A percentile compares a stretch with the other conserved stretches of the same genome.
Evolutionary conservation across 2,329 filamentous ascomycete genomes (phyloP).

Genomic region (Verticillium klebahnii): DNA sequence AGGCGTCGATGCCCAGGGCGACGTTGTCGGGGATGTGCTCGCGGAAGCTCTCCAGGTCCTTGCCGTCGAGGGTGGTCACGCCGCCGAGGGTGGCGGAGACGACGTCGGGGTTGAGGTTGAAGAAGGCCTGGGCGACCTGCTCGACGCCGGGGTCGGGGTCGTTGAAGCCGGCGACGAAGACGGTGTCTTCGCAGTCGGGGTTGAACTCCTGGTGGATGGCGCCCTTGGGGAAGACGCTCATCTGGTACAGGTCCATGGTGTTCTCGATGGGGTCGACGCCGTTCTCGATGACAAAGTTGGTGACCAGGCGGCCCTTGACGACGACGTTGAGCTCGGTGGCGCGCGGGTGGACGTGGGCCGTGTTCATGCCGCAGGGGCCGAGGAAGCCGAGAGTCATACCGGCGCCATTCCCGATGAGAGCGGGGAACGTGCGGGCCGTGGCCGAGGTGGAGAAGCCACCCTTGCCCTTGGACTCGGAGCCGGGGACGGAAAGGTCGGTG

Average conservation of each 20-base stretch:
- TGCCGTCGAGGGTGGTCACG: constrained; percentile 28
- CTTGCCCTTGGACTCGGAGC: constrained; percentile 19
- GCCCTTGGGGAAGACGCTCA: constrained; percentile 45
- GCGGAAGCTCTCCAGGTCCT: constrained; percentile 34
- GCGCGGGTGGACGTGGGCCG: constrained; percentile 42
- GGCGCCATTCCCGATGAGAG: constrained; percentile 42
- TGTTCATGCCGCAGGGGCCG: constrained; percentile 46
- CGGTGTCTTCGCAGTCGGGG: constrained; percentile 40
- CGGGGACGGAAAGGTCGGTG: constrained; percentile 15
- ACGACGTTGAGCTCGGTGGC: constrained; percentile 43
- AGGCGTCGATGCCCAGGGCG: constrained; percentile 46
- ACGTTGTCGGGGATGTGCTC: constrained; percentile 40
- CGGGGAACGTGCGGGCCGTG: constrained; percentile 42
- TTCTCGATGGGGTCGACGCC: constrained; percentile 28
- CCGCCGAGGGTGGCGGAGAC: constrained; percentile 35
- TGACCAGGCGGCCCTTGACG: constrained; percentile 37
- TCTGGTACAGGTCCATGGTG: constrained; percentile 33
- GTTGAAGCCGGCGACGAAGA: constrained; percentile 44
- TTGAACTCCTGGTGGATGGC: constrained; percentile 48
- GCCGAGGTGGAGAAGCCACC: constrained; percentile 35
- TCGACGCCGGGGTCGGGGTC: constrained; percentile 39
- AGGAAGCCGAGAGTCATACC: constrained; percentile 45
- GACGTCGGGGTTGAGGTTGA: constrained; percentile 34
- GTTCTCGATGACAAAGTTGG: constrained; percentile 40
- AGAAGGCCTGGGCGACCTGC: constrained; percentile 42